Base-by-base conservation (phyloP, 2,329 filamentous ascomycete genomes). In the Fusarium udum region DNA sequence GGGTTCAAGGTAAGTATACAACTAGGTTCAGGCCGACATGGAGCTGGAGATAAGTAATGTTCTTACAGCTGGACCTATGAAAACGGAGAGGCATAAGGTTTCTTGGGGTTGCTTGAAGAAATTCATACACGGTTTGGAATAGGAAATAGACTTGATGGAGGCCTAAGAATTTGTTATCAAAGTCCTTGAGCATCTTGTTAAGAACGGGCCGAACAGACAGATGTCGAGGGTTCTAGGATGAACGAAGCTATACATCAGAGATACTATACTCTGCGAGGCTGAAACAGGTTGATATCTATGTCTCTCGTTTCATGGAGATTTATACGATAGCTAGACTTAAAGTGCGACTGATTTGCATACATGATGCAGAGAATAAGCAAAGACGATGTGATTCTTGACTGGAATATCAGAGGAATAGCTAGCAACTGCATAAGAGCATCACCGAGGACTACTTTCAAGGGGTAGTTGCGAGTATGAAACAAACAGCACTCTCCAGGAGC, bases 301-400 rank as follows among this genome's bases (percentile, higher is more conserved):
- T n/a, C 14, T 40, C 18, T 28, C 7, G 7, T 3, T 39, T n/a
- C 20, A 7, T 10, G 5, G 26, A 18, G 15, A 31, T 42, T 14
- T 4, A n/a, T n/a, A 55, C 5, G 18, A 0, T 14, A 6, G 3
- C 6, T 2, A 31, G 3, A 10, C 20, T 13, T 3, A 8, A 3
- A 40, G 3, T 16, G 2, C 18, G 15, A 28, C 20, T 14, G 36
- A 40, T 40, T 18, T 42, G 15, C 7, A 20, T 28, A 28, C 20
- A 6, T 13, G 4, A 11, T 6, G 6, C 24, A 6, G 15, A 39
- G 24, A 55, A 53, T 7, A n/a, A 11, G 11, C 13, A 28, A 53
- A 16, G 7, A 26, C 16, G 14, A 13, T 22, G 4, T 13, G 7
- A 16, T 3, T 28, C 7, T 24, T 6, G 8, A 18, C 3, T 2